Percentiles rank a stretch among this genome's conserved stretches.
phyloP scores from a whole-genome alignment of 2,329 filamentous ascomycete genomes.

The Phyllosticta citrichinensis region DNA sequence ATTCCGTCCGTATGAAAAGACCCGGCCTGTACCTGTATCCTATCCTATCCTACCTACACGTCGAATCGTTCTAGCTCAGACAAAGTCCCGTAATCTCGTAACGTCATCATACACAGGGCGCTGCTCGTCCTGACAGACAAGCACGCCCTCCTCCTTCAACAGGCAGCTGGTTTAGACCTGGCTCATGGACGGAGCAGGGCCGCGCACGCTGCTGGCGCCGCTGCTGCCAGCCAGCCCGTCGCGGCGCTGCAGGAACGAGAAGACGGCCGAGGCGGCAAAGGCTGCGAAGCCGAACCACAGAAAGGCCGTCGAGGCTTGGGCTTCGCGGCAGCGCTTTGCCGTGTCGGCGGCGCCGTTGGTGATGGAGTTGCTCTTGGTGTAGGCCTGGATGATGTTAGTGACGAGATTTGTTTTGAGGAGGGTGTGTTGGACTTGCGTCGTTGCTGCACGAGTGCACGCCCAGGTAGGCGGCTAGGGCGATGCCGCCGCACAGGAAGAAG shows the following conservation, averaged over 20 bases:
- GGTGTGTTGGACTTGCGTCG: constrained; percentile 31
- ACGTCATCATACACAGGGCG: background rate
- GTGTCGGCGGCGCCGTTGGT: constrained; percentile 51
- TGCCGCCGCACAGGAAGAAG: constrained; percentile 60
- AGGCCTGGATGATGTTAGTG: constrained; percentile 23
- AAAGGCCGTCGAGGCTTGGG: constrained; percentile 66
- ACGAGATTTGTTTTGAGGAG: background rate
- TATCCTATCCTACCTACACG: no score
- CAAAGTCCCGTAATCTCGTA: background rate
- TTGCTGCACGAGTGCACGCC: constrained; percentile 59
- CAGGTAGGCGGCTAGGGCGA: constrained; percentile 62
- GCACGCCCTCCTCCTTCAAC: background rate
- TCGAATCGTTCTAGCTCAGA: background rate
- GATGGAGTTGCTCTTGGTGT: constrained; percentile 44
- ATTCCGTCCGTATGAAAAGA: no score
- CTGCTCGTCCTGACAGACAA: background rate
- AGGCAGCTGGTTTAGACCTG: constrained; percentile 37
- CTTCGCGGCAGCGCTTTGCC: constrained; percentile 59
- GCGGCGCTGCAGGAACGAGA: constrained; percentile 40
- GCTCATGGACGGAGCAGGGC: constrained; percentile 42
- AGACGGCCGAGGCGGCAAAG: constrained; percentile 45
- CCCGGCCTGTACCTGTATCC: no score
- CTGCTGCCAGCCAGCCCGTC: constrained; percentile 26
- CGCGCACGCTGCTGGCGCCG: constrained; percentile 38
- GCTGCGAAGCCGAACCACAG: constrained; percentile 67